These are phyloP conservation scores for Cotoneaster glaucophyllus DNA, from an alignment of 306 rosid genomes.

Conservation along the genomic window DNA sequence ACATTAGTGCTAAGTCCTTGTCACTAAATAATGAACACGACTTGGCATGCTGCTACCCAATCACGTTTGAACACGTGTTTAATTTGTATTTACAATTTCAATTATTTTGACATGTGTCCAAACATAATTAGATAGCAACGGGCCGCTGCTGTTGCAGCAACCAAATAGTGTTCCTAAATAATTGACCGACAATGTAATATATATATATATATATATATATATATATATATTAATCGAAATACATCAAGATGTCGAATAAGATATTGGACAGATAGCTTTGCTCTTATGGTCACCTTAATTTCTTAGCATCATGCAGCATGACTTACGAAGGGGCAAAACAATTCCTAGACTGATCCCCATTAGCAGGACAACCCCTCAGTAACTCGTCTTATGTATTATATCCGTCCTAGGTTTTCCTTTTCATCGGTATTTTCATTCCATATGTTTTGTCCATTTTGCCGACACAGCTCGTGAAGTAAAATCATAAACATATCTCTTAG, in stretches of 20 bases:
- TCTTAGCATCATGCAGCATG: background rate
- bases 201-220: too few relatives aligned
- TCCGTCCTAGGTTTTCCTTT: constrained; percentile 17
- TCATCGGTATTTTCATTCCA: constrained; percentile 10
- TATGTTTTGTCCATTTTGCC: constrained; percentile 1
- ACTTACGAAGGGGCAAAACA: background rate
- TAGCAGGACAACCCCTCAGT: background rate
- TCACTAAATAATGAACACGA: background rate
- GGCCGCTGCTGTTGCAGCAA: too few relatives aligned
- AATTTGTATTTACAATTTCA: too few relatives aligned
- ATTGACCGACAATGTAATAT: background rate
- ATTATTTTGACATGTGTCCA: too few relatives aligned
- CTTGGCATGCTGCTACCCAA: too few relatives aligned
- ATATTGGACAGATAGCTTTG: background rate
- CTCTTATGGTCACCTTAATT: background rate
- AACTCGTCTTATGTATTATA: background rate
- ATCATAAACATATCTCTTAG: background rate
- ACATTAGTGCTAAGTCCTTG: background rate
- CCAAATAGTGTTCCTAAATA: background rate
- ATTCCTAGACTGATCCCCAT: background rate
- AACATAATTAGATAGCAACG: too few relatives aligned
- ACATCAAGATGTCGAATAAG: background rate
- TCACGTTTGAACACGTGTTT: too few relatives aligned
- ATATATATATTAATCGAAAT: too few relatives aligned
- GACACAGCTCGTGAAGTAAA: background rate